Percentiles rank a stretch among this genome's conserved stretches.
Evolutionary conservation across 768 basidiomycete species (phyloP).

Genomic region (Scleroderma bovista): DNA sequence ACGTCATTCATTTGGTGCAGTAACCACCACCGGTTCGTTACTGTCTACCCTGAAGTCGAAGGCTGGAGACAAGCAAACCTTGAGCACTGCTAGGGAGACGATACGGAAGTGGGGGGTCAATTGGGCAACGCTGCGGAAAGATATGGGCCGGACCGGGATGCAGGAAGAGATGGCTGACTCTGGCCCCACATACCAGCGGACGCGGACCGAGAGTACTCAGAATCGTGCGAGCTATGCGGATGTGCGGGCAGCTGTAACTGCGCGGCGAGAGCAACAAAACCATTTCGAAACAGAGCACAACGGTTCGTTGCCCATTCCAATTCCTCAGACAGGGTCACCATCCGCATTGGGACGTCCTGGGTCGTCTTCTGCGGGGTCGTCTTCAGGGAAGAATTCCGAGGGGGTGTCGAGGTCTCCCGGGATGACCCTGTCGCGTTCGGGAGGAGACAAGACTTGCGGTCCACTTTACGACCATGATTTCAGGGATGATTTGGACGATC

Average conservation of each 20-base stretch:
- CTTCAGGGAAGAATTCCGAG: slow-evolving; percentile 12
- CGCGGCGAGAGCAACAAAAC: slow-evolving; percentile 47
- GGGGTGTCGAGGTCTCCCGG: slow-evolving; percentile 16
- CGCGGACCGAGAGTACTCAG: slow-evolving; percentile 32
- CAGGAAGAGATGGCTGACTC: slow-evolving; percentile 41
- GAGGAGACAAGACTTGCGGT: slow-evolving; percentile 24
- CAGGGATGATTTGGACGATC: slow-evolving; percentile 24
- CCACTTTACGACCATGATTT: slow-evolving; percentile 29
- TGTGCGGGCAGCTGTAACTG: slow-evolving; percentile 70
- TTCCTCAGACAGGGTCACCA: slow-evolving; percentile 24
- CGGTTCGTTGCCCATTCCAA: slow-evolving; percentile 29
- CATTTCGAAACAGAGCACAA: slow-evolving; percentile 15
- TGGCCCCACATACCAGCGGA: slow-evolving; percentile 32
- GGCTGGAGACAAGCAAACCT: slow-evolving; percentile 76
- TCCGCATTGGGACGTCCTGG: slow-evolving; percentile 20
- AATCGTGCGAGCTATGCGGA: slow-evolving; percentile 65
- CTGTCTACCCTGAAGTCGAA: slow-evolving; percentile 76
- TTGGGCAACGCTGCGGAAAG: slow-evolving; percentile 64
- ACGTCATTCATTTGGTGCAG: slow-evolving; percentile 37
- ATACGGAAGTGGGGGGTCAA: slow-evolving; percentile 91
- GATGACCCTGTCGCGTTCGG: slow-evolving; percentile 33
- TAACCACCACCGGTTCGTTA: slow-evolving; percentile 47
- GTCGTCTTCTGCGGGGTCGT: slow-evolving; percentile 20
- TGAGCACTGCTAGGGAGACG: slow-evolving; percentile 80
- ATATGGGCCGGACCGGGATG: slow-evolving; percentile 26